These are phyloP conservation scores for Fusarium tjaetaba DNA, from an alignment of 2,329 filamentous ascomycete genomes.

Conservation along the genomic window DNA sequence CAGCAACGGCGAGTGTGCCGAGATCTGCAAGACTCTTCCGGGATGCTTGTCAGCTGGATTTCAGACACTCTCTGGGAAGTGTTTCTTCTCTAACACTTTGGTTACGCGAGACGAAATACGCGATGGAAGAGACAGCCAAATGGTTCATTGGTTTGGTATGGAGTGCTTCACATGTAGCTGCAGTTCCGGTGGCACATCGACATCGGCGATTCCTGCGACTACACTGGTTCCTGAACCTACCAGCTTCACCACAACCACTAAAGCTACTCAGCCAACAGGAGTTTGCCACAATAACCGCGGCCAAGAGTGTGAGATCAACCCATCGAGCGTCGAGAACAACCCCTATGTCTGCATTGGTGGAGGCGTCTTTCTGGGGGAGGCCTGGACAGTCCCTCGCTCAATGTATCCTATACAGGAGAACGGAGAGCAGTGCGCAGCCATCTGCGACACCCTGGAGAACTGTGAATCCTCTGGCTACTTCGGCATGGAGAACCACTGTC, in stretches of 20 bases:
- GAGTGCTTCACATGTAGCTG: conserved; percentile 2
- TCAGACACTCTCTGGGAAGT: not conserved
- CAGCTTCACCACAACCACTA: not conserved
- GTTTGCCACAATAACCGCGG: conserved; percentile 6
- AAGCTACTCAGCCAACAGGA: not conserved
- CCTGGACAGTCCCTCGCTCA: conserved; percentile 4
- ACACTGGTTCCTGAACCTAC: not conserved
- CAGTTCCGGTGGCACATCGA: not conserved
- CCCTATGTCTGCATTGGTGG: not conserved
- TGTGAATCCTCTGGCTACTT: conserved; percentile 12
- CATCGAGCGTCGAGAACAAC: not conserved
- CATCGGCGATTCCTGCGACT: not conserved
- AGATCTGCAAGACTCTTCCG: not conserved
- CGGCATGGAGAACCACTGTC: conserved; percentile 4
- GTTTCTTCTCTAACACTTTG: not conserved
- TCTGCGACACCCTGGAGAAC: not conserved
- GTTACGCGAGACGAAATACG: not conserved
- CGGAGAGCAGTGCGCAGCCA: conserved; percentile 8
- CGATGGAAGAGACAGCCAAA: not conserved
- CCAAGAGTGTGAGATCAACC: conserved; percentile 6
- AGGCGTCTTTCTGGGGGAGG: not conserved
- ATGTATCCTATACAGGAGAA: conserved; percentile 9
- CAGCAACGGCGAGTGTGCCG: not conserved
- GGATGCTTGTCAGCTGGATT: not conserved
- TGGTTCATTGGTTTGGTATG: not conserved